Base-by-base conservation (phyloP, 2,329 filamentous ascomycete genomes). In the Thielaviopsis musarum region DNA sequence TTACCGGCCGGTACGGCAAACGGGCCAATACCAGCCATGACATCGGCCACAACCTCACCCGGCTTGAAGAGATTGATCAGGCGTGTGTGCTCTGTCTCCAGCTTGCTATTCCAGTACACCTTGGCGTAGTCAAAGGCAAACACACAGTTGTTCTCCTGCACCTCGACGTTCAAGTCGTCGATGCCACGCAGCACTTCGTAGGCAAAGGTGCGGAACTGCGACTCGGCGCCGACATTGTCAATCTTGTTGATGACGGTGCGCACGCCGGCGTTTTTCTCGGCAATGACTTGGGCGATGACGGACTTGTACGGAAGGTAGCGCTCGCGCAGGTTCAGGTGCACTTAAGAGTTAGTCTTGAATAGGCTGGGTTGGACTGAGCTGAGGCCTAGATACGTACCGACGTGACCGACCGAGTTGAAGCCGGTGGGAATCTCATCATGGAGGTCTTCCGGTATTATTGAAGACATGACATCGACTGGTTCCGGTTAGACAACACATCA, bases 21-120 rank as follows among this genome's bases (percentile, higher is more conserved):
- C 0, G 93, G 93, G 0, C 93, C 93, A 56, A 98, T 91, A 52
- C 93, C 93, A 0, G 91, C 91, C 91, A 97, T 98, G 64, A 96
- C 86, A 71, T 98, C 93, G 73, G 86, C 93, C 1, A 97, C 87
- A 3, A 90, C 90, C 67, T 97, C 87, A 48, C 93, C 91, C 6
- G 86, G 82, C 59, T 81, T 74, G 74, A 97, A 96, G 59, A 84
- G 73, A 57, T 78, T 74, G 61, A 91, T 82, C 17, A 97, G 75
- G 2, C 93, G 79, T 64, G 85, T 82, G 71, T 98, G 93, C 71
- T 98, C 93, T 0, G 83, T 87, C 66, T 94, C 85, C 15, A 98
- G 80, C 65, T 91, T 84, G 67, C 84, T 90, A 72, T 98, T 98
- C 91, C 91, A 98, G 76, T 98, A 98, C 3, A 98, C 93, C 66